Percentiles rank a stretch among this genome's conserved stretches.
Conservation (phyloP, 106 monocot genomes). For the Platanthera zijinensis region DNA sequence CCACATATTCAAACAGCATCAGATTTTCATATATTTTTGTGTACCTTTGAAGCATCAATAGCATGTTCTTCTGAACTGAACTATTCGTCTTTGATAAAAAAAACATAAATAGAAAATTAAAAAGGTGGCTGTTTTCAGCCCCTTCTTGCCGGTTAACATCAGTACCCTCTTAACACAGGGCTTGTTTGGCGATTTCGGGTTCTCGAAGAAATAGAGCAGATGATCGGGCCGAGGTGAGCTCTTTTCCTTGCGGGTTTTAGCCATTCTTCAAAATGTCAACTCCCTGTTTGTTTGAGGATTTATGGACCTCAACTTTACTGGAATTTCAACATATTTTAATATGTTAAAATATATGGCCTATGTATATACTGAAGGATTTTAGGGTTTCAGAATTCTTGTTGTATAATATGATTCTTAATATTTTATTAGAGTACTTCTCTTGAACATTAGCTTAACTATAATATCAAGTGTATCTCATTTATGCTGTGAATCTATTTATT, state of each 20-base stretch:
- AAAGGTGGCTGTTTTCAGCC: no score
- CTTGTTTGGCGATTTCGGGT: constrained; percentile 16
- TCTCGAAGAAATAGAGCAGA: background rate
- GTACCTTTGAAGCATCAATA: background rate
- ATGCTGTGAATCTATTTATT: no score
- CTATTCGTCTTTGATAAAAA: background rate
- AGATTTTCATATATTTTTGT: background rate
- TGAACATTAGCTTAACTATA: no score
- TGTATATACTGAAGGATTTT: no score
- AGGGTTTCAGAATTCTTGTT: no score
- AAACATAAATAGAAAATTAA: no score
- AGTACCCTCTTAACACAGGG: constrained; percentile 5
- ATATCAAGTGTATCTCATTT: no score
- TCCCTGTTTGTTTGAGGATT: background rate
- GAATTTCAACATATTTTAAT: no score
- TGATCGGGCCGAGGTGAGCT: background rate
- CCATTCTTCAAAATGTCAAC: background rate
- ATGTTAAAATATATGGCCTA: no score
- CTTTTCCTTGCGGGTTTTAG: background rate
- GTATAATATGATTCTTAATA: no score
- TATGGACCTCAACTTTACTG: background rate
- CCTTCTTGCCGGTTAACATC: background rate
- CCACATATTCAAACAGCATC: background rate
- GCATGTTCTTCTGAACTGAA: background rate
- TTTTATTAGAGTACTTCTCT: no score